Evolutionary conservation across 2,329 filamentous ascomycete species (phyloP).

Genomic region (Pseudogymnoascus sp.): DNA sequence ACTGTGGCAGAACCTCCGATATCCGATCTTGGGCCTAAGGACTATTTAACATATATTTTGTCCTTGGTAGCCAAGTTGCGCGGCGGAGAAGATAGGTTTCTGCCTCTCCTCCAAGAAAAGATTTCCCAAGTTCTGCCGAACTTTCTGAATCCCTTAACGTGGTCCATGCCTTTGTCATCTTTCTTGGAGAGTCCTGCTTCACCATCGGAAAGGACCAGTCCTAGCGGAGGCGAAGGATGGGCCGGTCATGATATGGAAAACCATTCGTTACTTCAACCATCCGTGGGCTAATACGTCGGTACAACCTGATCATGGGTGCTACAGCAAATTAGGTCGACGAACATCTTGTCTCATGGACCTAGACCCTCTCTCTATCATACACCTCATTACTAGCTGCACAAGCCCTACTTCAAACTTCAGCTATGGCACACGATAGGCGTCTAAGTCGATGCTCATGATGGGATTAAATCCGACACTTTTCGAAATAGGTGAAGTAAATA

Average conservation of each 20-base stretch:
- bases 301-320: not conserved
- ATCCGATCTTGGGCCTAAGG: not conserved
- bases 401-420: not conserved
- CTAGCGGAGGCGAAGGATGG: not conserved
- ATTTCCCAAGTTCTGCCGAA: not conserved
- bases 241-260: not conserved
- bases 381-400: not conserved
- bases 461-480: not conserved
- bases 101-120: not conserved
- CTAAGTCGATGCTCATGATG: not conserved
- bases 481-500: not conserved
- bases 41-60: conserved; percentile 1
- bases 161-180: not conserved
- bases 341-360: not conserved
- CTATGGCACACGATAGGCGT: not conserved
- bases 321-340: not conserved
- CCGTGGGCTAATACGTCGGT: not conserved
- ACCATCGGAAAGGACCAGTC: not conserved
- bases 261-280: not conserved
- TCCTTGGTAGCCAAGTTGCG: not conserved
- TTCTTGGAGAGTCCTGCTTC: not conserved
- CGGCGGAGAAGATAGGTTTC: conserved; percentile 2
- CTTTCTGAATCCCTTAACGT: not conserved
- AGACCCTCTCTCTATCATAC: not conserved
- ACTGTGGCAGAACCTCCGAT: not conserved